Base-by-base conservation (phyloP, 2,329 filamentous ascomycete species). In the Colletotrichum sp. region DNA sequence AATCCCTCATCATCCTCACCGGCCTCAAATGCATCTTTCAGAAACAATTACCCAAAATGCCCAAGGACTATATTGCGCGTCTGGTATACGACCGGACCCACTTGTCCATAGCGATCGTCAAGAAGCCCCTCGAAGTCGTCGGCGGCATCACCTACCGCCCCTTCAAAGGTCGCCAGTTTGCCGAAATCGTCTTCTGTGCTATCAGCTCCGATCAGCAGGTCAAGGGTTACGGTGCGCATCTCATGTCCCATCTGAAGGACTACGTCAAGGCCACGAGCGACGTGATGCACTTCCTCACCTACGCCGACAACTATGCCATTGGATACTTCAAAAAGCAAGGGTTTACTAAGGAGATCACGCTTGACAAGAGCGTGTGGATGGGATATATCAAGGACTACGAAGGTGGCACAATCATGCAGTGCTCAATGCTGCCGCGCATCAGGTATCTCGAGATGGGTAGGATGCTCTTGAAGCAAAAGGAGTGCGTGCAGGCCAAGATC, bases 381-480 rank as follows among this genome's bases (percentile, higher is more conserved):
- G 97, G 97, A 4, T 99, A 99, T 82, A 99, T 99, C 88, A 99
- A 99, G 84, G 97, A 99, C 84, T 99, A 99, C 84, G 97, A 99
- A 86, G 97, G 97, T 74, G 97, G 97, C 75, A 99, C 97, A 0
- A 98, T 99, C 77, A 99, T 99, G 97, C 97, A 99, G 87, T 99
- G 97, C 82, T 95, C 94, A 69, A 99, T 99, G 97, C 90, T 99
- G 24, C 96, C 96, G 9, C 95, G 94, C 78, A 95, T 99, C 71
- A 94, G 97, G 66, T 99, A 99, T 85, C 93, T 99, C 8, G 96
- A 99, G 84, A 92, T 93, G 82, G 95, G 95, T 5, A 94, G 96
- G 78, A 98, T 99, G 95, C 90, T 99, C 3, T 91, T 98, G 64
- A 99, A 99, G 87, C 97, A 99, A 84, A 99, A 98, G 84, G 97